Evolutionary conservation across 768 basidiomycete species (phyloP).

Genomic region (Neoboletus brunneissimus): DNA sequence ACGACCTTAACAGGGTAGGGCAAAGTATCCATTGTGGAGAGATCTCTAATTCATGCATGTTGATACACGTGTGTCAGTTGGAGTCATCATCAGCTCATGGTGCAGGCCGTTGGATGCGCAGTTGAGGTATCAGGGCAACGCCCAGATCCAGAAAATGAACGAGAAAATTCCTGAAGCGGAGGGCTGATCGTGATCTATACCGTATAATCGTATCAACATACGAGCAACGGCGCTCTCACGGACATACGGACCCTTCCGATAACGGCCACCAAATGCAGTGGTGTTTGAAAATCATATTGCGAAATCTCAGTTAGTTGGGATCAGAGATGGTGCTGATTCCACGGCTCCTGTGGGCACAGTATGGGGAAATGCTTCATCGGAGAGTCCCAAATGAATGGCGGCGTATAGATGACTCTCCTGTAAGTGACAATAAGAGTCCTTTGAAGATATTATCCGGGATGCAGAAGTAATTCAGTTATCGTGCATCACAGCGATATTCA

Average conservation of each 20-base stretch:
- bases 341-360: slow-evolving; percentile 12
- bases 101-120: slow-evolving; percentile 8
- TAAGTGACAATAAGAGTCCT: neutral
- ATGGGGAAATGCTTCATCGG: slow-evolving; percentile 6
- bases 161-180: slow-evolving; percentile 16
- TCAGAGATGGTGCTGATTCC: slow-evolving; percentile 21
- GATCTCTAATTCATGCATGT: slow-evolving; percentile 9
- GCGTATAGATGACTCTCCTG: neutral
- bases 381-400: neutral
- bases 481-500: slow-evolving; percentile 6
- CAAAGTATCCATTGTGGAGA: slow-evolving; percentile 8
- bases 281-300: slow-evolving; percentile 23
- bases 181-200: slow-evolving; percentile 23
- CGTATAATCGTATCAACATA: slow-evolving; percentile 21
- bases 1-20: slow-evolving; percentile 5
- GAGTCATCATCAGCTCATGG: slow-evolving; percentile 10
- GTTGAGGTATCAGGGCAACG: slow-evolving; percentile 18
- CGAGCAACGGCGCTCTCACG: slow-evolving; percentile 24
- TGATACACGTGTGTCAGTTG: slow-evolving; percentile 26
- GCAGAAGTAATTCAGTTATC: neutral
- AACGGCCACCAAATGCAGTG: slow-evolving; percentile 15
- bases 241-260: slow-evolving; percentile 21
- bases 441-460: neutral
- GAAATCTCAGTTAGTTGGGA: slow-evolving; percentile 19
- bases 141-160: slow-evolving; percentile 22